Percentiles rank a stretch among this genome's conserved stretches.
These are phyloP conservation scores for Lathyrus aphaca DNA, from an alignment of 306 rosid genomes.

Conservation along the genomic window DNA sequence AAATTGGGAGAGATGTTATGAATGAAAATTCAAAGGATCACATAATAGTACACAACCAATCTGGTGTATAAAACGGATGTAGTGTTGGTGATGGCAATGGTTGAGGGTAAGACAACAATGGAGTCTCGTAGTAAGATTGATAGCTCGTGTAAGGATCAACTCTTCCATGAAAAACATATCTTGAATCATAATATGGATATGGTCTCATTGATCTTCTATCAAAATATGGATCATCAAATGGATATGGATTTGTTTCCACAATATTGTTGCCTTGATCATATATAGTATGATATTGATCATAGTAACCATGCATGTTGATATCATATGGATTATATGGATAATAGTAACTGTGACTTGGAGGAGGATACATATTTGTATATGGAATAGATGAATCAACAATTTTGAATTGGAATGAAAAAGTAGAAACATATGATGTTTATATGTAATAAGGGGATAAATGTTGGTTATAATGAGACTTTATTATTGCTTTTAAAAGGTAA, in stretches of 20 bases:
- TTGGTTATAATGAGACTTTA: neutral
- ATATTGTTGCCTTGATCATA: slow-evolving; percentile 14
- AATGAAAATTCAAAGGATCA: neutral
- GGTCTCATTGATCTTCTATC: slow-evolving; percentile 11
- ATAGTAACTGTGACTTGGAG: neutral
- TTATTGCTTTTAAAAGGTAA: neutral
- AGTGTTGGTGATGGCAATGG: neutral
- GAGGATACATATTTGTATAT: neutral
- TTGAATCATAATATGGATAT: slow-evolving; percentile 12
- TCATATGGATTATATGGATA: neutral
- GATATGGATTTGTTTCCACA: slow-evolving; percentile 40
- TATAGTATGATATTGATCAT: neutral
- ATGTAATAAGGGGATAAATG: neutral
- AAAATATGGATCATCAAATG: slow-evolving; percentile 39
- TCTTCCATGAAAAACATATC: slow-evolving; percentile 24
- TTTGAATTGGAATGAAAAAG: neutral
- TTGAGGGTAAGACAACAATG: slow-evolving; percentile 33
- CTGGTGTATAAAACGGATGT: slow-evolving; percentile 34
- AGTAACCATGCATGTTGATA: neutral
- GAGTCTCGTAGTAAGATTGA: slow-evolving; percentile 18
- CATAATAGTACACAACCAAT: slow-evolving; percentile 27
- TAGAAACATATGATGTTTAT: neutral
- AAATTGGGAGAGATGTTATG: too few species aligned
- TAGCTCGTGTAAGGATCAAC: slow-evolving; percentile 35
- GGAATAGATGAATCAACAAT: neutral